These are phyloP conservation scores for Rhizopus arrhizus DNA, from an alignment of 371 early-diverging fungal genomes.

Conservation along the genomic window DNA sequence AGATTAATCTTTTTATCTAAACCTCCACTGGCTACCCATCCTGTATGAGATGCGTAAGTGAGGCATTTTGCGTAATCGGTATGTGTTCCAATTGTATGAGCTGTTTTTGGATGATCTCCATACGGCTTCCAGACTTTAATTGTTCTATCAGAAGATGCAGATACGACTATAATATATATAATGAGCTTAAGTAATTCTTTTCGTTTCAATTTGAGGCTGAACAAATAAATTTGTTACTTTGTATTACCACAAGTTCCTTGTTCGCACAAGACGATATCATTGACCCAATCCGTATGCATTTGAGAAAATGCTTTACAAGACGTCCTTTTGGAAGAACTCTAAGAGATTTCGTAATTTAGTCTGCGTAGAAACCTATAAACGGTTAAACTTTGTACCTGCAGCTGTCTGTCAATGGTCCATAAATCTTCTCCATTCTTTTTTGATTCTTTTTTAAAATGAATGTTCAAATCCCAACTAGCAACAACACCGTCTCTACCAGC, in stretches of 20 bases:
- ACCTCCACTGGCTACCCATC: constrained; percentile 92
- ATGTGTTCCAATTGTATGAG: constrained; percentile 81
- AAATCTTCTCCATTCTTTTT: constrained; percentile 10
- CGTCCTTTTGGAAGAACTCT: constrained; percentile 23
- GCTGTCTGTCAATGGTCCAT: constrained; percentile 8
- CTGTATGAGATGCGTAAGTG: constrained; percentile 67
- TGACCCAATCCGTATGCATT: constrained; percentile 96
- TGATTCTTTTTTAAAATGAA: constrained; percentile 32
- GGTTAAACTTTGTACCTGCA: constrained; percentile 7
- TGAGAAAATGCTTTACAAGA: constrained; percentile 71
- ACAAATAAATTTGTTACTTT: background rate
- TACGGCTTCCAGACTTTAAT: constrained; percentile 83
- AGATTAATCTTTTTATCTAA: constrained; percentile 84
- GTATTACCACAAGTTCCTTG: constrained; percentile 38
- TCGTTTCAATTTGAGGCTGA: background rate
- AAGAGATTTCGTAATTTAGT: background rate
- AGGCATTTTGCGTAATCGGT: constrained; percentile 84
- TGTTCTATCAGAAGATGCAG: constrained; percentile 92
- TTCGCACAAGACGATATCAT: constrained; percentile 80
- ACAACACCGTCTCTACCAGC: constrained; percentile 91
- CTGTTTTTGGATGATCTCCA: constrained; percentile 38
- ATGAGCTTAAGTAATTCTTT: background rate
- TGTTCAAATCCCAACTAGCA: constrained; percentile 82
- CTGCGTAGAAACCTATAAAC: background rate
- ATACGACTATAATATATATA: constrained; percentile 60